A percentile compares a stretch with the other conserved stretches of the same genome.
These are phyloP conservation scores for Heracleum sosnowskyi DNA, from an alignment of 129 eudicot species.

Conservation along the genomic window DNA sequence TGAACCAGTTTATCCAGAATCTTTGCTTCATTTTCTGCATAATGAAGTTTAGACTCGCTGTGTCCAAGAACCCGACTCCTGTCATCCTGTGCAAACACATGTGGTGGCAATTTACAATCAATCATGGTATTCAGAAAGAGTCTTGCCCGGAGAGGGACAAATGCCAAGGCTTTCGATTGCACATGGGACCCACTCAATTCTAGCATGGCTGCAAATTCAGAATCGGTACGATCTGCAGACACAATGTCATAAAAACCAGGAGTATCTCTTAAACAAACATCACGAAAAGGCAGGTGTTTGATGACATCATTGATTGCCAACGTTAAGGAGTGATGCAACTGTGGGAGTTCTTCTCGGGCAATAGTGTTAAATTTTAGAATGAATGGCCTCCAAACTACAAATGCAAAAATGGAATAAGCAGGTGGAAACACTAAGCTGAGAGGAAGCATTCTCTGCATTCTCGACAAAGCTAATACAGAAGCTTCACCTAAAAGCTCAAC, in stretches of 20 bases:
- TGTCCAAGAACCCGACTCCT: conserved; percentile 45
- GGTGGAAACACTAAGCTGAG: conserved; percentile 71
- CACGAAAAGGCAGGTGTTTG: conserved; percentile 93
- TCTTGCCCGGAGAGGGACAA: conserved; percentile 80
- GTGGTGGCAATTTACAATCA: conserved; percentile 63
- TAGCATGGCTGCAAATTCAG: conserved; percentile 68
- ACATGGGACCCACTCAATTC: conserved; percentile 55
- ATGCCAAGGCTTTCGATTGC: conserved; percentile 53
- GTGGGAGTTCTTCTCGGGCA: conserved; percentile 57
- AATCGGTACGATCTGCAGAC: conserved; percentile 64
- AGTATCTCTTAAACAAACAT: conserved; percentile 72
- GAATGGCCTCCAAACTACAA: conserved; percentile 74
- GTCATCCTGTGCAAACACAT: conserved; percentile 38
- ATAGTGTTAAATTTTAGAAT: conserved; percentile 36
- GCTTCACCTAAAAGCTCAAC: conserved; percentile 87
- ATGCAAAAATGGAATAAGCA: conserved; percentile 79
- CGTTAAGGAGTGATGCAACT: conserved; percentile 51
- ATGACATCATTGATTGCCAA: conserved; percentile 61
- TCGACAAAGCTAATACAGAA: conserved; percentile 63
- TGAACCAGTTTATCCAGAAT: conserved; percentile 63
- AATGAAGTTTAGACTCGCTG: conserved; percentile 36
- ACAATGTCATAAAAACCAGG: conserved; percentile 61
- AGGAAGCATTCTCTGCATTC: conserved; percentile 87
- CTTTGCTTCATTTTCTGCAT: conserved; percentile 51
- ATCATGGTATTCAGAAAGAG: conserved; percentile 67